Base-by-base conservation (phyloP, 2,329 filamentous ascomycete species). In the Aspergillus calidoustus region DNA sequence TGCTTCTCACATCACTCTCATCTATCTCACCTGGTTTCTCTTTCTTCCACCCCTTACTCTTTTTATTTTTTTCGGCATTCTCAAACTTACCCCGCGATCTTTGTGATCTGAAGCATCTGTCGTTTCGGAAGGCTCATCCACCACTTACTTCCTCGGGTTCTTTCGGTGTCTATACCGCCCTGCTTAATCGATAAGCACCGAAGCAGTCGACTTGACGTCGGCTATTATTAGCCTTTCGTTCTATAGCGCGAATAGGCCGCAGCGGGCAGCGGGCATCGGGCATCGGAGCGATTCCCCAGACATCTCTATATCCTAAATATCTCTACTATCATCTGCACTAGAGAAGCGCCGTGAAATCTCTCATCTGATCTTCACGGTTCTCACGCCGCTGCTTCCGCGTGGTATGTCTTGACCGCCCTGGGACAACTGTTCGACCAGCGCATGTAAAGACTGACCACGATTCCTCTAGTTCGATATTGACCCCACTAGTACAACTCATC, bases 321-420 rank as follows among this genome's bases (percentile, higher is more conserved):
- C 38, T 30, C n/a, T 19, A 22, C 41, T 25, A 23, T 31, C 52
- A 30, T 17, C 52, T 54, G 3, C 28, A 22, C n/a, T 38, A 11
- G n/a, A 23, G 28, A 47, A 48, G 38, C 22, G 48, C 19, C 19
- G 17, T 22, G 11, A 47, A 51, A 11, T 43, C 23, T 28, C 38
- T 61, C 48, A 60, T 54, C 25, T 28, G 6, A 28, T 4, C 6
- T 28, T 28, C 48, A 54, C 25, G 15, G 30, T 15, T 4, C 34
- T 47, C n/a, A 22, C 46, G 11, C 25, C 46, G 22, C 31, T 58
- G 59, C 50, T 41, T 63, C 55, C 44, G 53, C 65, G 66, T 66
- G 72, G 72, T 75, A 74, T 71, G 72, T 64, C 62, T 60, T 56
- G 50, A 64, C 62, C 59, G 54, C 56, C 62, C 34, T 53, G 53